A percentile compares a stretch with the other conserved stretches of the same genome.
phyloP scores from a whole-genome alignment of 768 basidiomycete species.

The Suillus luteus region DNA sequence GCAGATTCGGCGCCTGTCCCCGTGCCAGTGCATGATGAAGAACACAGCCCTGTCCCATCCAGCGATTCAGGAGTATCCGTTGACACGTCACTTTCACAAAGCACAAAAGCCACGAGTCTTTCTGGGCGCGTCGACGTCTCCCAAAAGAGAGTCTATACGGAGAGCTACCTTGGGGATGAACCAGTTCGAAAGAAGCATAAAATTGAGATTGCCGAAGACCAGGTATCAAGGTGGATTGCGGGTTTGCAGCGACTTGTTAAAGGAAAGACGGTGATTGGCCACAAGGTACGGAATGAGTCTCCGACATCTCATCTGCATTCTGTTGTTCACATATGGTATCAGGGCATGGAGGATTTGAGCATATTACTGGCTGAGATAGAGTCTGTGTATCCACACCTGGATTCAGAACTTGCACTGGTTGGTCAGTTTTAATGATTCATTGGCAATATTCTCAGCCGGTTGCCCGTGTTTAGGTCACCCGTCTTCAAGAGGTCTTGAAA shows the following conservation, averaged over 20 bases:
- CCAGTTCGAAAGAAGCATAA: constrained; percentile 1
- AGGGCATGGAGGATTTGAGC: constrained; percentile 32
- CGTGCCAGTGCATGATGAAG: neutral
- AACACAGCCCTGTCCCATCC: neutral
- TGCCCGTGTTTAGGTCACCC: constrained; percentile 17
- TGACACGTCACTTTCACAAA: neutral
- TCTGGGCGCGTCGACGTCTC: neutral
- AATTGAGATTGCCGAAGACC: constrained; percentile 10
- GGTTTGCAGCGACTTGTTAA: constrained; percentile 35
- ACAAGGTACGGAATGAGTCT: constrained; percentile 18
- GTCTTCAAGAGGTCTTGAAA: constrained; percentile 23
- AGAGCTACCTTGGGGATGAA: neutral
- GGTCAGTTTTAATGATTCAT: constrained; percentile 7
- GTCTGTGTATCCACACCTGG: constrained; percentile 21
- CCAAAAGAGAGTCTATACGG: neutral
- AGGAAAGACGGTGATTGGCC: constrained; percentile 23
- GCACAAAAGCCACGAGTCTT: neutral
- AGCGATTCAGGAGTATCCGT: neutral
- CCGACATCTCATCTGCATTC: neutral
- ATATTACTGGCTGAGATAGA: constrained; percentile 33
- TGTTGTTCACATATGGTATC: neutral
- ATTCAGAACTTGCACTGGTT: constrained; percentile 18
- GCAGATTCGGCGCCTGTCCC: neutral
- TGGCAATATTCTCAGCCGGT: constrained; percentile 5
- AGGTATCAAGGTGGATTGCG: constrained; percentile 21